Percentiles rank a stretch among this genome's conserved stretches.
These are phyloP conservation scores for Entamoeba dispar DNA, from an alignment of 208 protist genomes.

Conservation along the genomic window DNA sequence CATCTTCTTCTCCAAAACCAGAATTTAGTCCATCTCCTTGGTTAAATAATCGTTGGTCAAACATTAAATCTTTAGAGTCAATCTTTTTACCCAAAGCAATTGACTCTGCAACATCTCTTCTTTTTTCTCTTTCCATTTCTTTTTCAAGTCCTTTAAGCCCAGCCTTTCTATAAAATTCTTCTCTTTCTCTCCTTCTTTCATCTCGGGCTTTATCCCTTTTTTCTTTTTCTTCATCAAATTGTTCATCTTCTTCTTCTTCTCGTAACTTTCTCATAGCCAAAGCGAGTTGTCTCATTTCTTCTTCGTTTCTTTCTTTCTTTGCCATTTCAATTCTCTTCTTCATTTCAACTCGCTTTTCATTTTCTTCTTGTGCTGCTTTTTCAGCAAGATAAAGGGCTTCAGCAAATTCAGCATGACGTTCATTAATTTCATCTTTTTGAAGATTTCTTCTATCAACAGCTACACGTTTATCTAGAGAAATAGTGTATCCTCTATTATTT, in stretches of 20 bases:
- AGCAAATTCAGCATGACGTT: constrained; percentile 59
- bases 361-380: constrained; percentile 43
- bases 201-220: not conserved
- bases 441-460: constrained; percentile 57
- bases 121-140: not conserved
- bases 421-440: constrained; percentile 43
- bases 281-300: not conserved
- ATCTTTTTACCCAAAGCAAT: not conserved
- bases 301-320: constrained; percentile 49
- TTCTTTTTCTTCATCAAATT: not conserved
- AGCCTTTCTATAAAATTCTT: not conserved
- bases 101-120: not conserved
- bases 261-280: not conserved
- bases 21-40: constrained; percentile 6
- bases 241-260: not conserved
- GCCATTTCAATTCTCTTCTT: constrained; percentile 34
- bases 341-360: constrained; percentile 37
- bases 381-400: constrained; percentile 62
- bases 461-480: constrained; percentile 67
- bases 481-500: constrained; percentile 65
- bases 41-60: constrained; percentile 15
- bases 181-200: not conserved
- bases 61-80: constrained; percentile 6
- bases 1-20: constrained; percentile 21
- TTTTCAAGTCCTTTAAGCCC: not conserved